phyloP scores from a whole-genome alignment of 345 rosid genomes.

The Physaria fendleri region DNA sequence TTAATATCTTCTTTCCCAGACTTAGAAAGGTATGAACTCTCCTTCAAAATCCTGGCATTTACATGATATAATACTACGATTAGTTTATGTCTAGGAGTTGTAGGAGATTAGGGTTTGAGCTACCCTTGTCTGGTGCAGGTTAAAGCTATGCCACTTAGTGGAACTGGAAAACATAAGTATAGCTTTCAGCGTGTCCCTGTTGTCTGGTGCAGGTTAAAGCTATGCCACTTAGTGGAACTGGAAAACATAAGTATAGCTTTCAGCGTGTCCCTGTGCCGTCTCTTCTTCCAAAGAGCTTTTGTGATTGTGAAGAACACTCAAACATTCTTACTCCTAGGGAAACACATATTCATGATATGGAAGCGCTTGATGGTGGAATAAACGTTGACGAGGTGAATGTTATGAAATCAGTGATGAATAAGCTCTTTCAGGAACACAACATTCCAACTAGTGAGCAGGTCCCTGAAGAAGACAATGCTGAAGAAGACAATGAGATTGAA shows the following conservation, averaged over 20 bases:
- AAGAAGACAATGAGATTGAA: conserved; percentile 25
- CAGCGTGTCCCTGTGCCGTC: conserved; percentile 52
- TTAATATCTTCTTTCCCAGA: conserved; percentile 64
- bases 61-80: not conserved
- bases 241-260: conserved; percentile 88
- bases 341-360: conserved; percentile 26
- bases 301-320: conserved; percentile 88
- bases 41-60: not conserved
- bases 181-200: conserved; percentile 66
- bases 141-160: conserved; percentile 60
- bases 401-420: conserved; percentile 73
- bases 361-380: conserved; percentile 33
- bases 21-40: conserved; percentile 48
- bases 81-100: too few relatives aligned
- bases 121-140: conserved; percentile 35
- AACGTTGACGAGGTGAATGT: conserved; percentile 54
- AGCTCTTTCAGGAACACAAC: conserved; percentile 50
- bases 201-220: conserved; percentile 48
- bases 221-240: conserved; percentile 68
- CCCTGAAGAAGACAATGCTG: conserved; percentile 26
- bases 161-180: conserved; percentile 88
- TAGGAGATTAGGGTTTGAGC: conserved; percentile 1
- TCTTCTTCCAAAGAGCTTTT: conserved; percentile 56
- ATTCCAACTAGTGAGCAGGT: conserved; percentile 7
- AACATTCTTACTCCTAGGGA: conserved; percentile 21